Evolutionary conservation across 2,329 filamentous ascomycete species (phyloP).

Genomic region (Amauroascus verrucosus): DNA sequence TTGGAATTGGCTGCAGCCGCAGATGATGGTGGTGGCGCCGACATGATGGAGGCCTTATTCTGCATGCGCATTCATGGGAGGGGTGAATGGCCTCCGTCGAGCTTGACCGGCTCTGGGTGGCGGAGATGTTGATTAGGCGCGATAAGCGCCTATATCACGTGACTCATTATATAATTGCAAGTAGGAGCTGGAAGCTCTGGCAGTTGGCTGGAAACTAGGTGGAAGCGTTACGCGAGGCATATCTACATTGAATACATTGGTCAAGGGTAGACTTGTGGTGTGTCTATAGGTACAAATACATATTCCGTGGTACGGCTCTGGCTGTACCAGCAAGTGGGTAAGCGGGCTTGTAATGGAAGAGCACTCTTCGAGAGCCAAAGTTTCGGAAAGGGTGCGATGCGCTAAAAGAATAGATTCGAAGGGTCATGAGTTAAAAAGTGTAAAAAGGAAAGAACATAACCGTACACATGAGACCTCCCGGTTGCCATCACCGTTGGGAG

Average conservation of each 20-base stretch:
- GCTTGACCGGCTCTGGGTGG: background rate
- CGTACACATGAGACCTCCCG: conserved; percentile 4
- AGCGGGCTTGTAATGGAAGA: background rate
- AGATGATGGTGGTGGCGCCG: background rate
- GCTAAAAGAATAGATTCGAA: background rate
- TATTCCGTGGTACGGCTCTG: background rate
- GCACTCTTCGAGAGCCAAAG: background rate
- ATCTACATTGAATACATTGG: conserved; percentile 2
- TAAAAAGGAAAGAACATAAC: background rate
- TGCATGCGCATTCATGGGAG: background rate
- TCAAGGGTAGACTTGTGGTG: background rate
- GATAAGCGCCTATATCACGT: background rate
- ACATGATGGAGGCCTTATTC: background rate
- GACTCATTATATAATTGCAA: background rate
- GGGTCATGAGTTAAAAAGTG: conserved; percentile 7
- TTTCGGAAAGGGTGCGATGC: background rate
- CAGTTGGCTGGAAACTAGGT: background rate
- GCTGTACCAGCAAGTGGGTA: background rate
- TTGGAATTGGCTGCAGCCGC: conserved; percentile 19
- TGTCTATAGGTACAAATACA: conserved; percentile 8
- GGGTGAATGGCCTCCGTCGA: background rate
- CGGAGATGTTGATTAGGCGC: background rate
- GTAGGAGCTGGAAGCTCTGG: background rate
- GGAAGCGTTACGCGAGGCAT: background rate
- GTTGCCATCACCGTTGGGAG: background rate